Evolutionary conservation across 331 rosid genomes (phyloP).

Genomic region (Acacia concinna): DNA sequence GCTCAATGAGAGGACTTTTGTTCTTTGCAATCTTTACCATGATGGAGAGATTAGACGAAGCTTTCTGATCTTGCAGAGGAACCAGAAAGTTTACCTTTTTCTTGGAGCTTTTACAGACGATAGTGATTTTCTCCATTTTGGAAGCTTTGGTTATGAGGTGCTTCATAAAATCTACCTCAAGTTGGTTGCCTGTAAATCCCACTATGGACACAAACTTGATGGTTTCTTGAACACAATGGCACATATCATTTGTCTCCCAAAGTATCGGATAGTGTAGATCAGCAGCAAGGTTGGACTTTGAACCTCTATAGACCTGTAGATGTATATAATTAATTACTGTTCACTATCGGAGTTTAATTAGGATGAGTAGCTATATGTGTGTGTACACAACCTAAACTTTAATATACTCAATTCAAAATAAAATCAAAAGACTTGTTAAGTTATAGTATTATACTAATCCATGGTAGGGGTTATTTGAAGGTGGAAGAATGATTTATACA

Average conservation of each 20-base stretch:
- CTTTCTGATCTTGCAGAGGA: conserved; percentile 8
- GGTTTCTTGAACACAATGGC: conserved; percentile 6
- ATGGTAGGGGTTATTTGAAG: too few species aligned
- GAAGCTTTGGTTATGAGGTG: not conserved
- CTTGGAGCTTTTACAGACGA: not conserved
- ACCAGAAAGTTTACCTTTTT: not conserved
- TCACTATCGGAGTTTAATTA: not conserved
- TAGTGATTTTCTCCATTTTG: not conserved
- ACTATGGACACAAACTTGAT: conserved; percentile 18
- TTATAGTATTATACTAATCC: too few species aligned
- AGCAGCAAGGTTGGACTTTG: not conserved
- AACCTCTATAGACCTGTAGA: not conserved
- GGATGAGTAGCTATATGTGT: too few species aligned
- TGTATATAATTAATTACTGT: not conserved
- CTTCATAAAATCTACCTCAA: conserved; percentile 28
- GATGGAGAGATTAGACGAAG: conserved; percentile 19
- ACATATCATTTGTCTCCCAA: conserved; percentile 22
- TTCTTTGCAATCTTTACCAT: not conserved
- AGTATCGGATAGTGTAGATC: not conserved
- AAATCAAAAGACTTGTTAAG: too few species aligned
- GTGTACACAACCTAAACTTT: too few species aligned
- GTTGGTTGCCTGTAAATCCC: conserved; percentile 26
- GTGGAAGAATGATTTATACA: too few species aligned
- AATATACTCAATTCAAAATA: too few species aligned
- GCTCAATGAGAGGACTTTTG: not conserved